Evolutionary conservation across 495 filamentous ascomycete species (phyloP), one percentile per base, ranked within the genome.

Genomic region (Penicillium herquei): DNA sequence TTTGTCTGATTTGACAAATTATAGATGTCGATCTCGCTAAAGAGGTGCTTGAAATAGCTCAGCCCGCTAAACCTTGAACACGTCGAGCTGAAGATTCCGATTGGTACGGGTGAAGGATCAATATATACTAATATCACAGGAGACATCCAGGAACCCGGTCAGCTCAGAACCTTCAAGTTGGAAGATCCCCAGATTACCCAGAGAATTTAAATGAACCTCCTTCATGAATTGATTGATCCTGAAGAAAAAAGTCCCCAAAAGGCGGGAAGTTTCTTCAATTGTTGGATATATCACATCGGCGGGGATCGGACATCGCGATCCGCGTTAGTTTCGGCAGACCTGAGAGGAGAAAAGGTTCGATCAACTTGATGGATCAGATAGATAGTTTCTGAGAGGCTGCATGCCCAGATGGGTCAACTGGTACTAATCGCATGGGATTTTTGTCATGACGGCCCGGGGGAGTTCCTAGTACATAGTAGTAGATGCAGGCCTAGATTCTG

Each of bases 251-350:
- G 18, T 45, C 32, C 46, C 55, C 46, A 41, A 58, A 26, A 63
- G n/a, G 2, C 30, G 46, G 56, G 59, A 57, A 56, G 18, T 47
- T 55, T 58, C 34, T 54, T 17, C 35, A 26, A 11, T 37, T 32
- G 34, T 13, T 44, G 17, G 65, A 68, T 46, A 62, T 48, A 56
- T 68, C 65, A 68, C 63, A 68, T 64, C n/a, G 4, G 21, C 56
- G 54, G 63, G 53, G 65, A 58, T 60, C 61, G 55, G 52, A 45
- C 50, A 8, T 33, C 39, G 16, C 32, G 58, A 59, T 56, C 56
- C 53, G 49, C 57, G 31, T 37, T 42, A 37, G 21, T 26, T 26
- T 26, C 21, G 21, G 21, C 21, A 26, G 21, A 2, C 21, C 21
- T 26, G 21, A 26, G 21, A 26, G 21, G 1, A 26, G 21, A 4